phyloP scores from a whole-genome alignment of 768 basidiomycete species.

The Mycena galopus region DNA sequence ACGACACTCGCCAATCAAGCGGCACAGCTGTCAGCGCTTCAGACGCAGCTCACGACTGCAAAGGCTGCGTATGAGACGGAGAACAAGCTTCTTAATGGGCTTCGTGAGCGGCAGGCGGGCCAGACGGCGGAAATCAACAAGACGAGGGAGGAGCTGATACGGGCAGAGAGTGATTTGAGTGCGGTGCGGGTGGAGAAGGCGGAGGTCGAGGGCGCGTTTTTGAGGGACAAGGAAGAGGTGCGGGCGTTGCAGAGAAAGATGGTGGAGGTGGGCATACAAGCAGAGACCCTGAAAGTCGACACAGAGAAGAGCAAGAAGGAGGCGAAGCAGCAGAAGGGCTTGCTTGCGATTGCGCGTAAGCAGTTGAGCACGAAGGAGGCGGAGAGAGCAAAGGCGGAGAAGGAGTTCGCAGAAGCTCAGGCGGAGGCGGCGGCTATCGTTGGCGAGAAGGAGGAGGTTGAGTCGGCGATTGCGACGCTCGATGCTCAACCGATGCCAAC shows the following conservation, averaged over 20 bases:
- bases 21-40: constrained; percentile 80
- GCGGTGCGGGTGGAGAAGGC: constrained; percentile 90
- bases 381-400: constrained; percentile 76
- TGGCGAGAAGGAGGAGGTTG: constrained; percentile 68
- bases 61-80: constrained; percentile 91
- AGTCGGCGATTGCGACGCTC: constrained; percentile 61
- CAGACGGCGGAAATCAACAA: constrained; percentile 83
- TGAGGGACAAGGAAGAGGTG: constrained; percentile 96
- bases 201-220: constrained; percentile 87
- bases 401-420: constrained; percentile 78
- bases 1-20: constrained; percentile 75
- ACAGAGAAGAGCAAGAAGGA: constrained; percentile 94
- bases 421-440: constrained; percentile 64
- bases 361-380: constrained; percentile 89
- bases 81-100: constrained; percentile 71
- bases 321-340: constrained; percentile 95
- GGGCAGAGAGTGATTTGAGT: constrained; percentile 92
- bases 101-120: constrained; percentile 75
- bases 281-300: constrained; percentile 75
- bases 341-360: constrained; percentile 94
- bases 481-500: constrained; percentile 38
- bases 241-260: constrained; percentile 88
- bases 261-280: constrained; percentile 83
- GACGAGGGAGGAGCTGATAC: constrained; percentile 83
- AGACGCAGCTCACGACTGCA: constrained; percentile 86